Conservation (phyloP, 2,329 filamentous ascomycete genomes). For the Stachybotrys chartarum region DNA sequence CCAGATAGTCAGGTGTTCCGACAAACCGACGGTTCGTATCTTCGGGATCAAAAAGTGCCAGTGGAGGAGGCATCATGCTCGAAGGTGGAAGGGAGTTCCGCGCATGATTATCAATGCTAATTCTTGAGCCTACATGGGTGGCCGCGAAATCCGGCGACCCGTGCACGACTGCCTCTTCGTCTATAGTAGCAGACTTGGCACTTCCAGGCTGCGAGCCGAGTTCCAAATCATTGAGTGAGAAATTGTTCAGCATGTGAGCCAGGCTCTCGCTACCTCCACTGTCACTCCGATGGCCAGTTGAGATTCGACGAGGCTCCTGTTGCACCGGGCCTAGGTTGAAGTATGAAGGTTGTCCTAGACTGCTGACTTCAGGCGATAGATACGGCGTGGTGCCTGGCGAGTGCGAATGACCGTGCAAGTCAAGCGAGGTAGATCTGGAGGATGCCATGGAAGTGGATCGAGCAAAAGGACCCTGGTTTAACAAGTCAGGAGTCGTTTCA, state of each 20-base stretch:
- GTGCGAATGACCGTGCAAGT: slow-evolving; percentile 63
- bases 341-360: slow-evolving; percentile 80
- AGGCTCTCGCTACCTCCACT: slow-evolving; percentile 86
- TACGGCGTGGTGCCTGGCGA: slow-evolving; percentile 82
- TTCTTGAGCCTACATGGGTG: slow-evolving; percentile 15
- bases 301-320: slow-evolving; percentile 61
- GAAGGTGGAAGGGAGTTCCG: slow-evolving; percentile 36
- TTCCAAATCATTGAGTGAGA: slow-evolving; percentile 62
- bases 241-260: slow-evolving; percentile 71
- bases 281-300: slow-evolving; percentile 75
- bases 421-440: slow-evolving; percentile 88
- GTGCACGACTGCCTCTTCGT: slow-evolving; percentile 68
- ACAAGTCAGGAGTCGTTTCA: slow-evolving; percentile 83
- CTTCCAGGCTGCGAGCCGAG: slow-evolving; percentile 34
- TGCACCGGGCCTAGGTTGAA: slow-evolving; percentile 63
- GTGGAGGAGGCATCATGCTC: slow-evolving; percentile 79
- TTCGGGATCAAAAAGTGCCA: slow-evolving; percentile 92
- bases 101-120: slow-evolving; percentile 25
- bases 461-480: slow-evolving; percentile 88
- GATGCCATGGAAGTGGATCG: slow-evolving; percentile 79
- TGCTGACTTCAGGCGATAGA: slow-evolving; percentile 65
- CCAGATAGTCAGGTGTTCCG: slow-evolving; percentile 93
- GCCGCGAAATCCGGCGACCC: slow-evolving; percentile 71
- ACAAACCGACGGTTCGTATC: slow-evolving; percentile 92
- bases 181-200: slow-evolving; percentile 50